Base-by-base conservation (phyloP, 1,284 basidiomycete species). In the Puccinia triticina region DNA sequence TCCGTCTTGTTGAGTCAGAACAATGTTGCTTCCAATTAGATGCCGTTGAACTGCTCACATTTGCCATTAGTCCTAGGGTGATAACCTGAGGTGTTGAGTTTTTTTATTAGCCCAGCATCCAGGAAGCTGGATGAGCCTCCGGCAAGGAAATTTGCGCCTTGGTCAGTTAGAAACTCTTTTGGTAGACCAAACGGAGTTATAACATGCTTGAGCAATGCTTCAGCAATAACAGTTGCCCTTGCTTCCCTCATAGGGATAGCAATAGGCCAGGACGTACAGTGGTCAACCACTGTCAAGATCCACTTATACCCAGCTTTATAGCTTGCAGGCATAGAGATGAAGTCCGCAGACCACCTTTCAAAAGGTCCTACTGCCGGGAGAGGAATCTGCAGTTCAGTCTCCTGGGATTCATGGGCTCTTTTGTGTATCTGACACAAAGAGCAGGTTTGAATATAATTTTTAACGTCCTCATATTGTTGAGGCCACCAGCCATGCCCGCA, bases 61-160 rank as follows among this genome's bases (percentile, higher is more conserved):
- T n/a, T n/a, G n/a, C n/a, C n/a, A n/a, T n/a, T n/a, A n/a, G 18
- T 66, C 59, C 5, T 34, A 29, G n/a, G 43, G 43, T 16, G 53
- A 50, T 5, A 59, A 59, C 71, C 71, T 4, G 71, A 73, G 7
- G 71, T 73, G 34, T 73, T 73, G 26, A 34, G 5, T n/a, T 73
- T 73, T 48, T 11, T 3, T 29, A 73, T 73, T 2, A 29, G 5
- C 0, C 21, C 37, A 21, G 48, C 32, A 4, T 32, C 32, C 11
- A 64, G 14, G 16, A 64, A 64, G 1, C 32, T 10, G 10, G 32
- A 34, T 14, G 37, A 21, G 2, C 59, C 59, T 21, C 18, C 18
- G 1, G 32, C 32, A 1, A 64, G 59, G 18, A 64, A 64, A 18
- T 64, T 64, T 4, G 59, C 8, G 5, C 59, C 59, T 16, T 32